Conservation (phyloP, 2,329 filamentous ascomycete species). For the Colletotrichum orbiculare region DNA sequence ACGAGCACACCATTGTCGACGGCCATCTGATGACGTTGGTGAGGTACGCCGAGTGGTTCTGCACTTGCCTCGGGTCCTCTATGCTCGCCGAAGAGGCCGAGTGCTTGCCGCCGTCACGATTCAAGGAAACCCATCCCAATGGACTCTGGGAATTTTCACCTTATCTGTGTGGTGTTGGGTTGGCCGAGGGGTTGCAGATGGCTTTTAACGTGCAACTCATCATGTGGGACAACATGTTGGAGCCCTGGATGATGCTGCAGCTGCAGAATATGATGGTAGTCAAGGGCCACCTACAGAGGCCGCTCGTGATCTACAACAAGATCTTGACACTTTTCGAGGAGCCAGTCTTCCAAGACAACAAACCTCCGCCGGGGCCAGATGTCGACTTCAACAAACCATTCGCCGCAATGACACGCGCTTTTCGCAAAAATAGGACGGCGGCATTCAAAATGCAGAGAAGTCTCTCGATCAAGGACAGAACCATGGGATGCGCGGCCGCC, state of each 20-base stretch:
- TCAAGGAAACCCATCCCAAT: constrained; percentile 52
- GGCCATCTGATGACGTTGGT: neutral
- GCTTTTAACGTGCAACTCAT: constrained; percentile 47
- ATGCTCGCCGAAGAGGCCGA: neutral
- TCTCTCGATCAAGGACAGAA: constrained; percentile 6
- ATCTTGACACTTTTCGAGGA: neutral
- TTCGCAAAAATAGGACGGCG: no score
- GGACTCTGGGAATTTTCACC: constrained; percentile 61
- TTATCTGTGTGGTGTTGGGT: constrained; percentile 57
- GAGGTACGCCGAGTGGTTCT: neutral
- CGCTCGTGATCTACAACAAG: neutral
- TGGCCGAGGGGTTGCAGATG: constrained; percentile 56
- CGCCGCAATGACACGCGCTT: no score
- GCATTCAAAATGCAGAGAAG: constrained; percentile 1
- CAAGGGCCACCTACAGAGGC: constrained; percentile 48
- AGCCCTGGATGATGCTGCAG: constrained; percentile 54
- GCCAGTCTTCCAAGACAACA: neutral
- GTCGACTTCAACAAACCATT: no score
- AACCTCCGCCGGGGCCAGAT: no score
- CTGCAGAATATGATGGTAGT: constrained; percentile 60
- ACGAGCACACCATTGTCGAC: neutral
- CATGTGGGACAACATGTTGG: constrained; percentile 54
- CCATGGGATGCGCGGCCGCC: constrained; percentile 4
- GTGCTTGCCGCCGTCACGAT: constrained; percentile 51
- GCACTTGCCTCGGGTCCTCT: neutral